Conservation (phyloP, 176 grass and related monocot species). For the Aegilops longissima region DNA sequence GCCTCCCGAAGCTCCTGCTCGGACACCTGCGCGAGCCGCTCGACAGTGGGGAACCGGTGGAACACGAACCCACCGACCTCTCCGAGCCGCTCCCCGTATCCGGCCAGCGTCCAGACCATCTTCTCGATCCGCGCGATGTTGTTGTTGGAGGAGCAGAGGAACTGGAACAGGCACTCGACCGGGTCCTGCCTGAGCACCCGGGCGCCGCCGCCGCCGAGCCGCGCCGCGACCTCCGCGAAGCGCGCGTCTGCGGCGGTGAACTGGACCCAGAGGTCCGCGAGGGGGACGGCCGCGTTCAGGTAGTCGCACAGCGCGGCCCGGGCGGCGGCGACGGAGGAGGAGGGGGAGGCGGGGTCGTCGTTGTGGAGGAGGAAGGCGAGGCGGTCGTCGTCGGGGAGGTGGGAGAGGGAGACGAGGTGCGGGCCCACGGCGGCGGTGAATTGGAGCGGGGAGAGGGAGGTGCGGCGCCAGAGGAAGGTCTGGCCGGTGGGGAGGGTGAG, state of each 20-base stretch:
- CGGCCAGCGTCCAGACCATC: constrained; percentile 80
- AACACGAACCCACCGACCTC: constrained; percentile 73
- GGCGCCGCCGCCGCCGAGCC: constrained; percentile 57
- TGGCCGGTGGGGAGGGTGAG: constrained; percentile 80
- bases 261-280: constrained; percentile 72
- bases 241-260: constrained; percentile 60
- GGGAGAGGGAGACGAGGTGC: constrained; percentile 79
- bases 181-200: constrained; percentile 86
- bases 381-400: constrained; percentile 44
- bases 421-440: constrained; percentile 80
- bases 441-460: constrained; percentile 41
- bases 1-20: constrained; percentile 89
- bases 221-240: constrained; percentile 59
- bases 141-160: constrained; percentile 97
- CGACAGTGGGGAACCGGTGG: constrained; percentile 72
- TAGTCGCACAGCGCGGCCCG: constrained; percentile 61
- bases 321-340: constrained; percentile 22
- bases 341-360: neutral
- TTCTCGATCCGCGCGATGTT: constrained; percentile 93
- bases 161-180: constrained; percentile 91
- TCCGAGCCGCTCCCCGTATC: constrained; percentile 64
- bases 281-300: constrained; percentile 66
- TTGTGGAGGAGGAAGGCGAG: constrained; percentile 68
- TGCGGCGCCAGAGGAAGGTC: constrained; percentile 88
- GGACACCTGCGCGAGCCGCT: constrained; percentile 56